Base-by-base conservation (phyloP, 2,329 filamentous ascomycete species). In the Penicillium sp. region DNA sequence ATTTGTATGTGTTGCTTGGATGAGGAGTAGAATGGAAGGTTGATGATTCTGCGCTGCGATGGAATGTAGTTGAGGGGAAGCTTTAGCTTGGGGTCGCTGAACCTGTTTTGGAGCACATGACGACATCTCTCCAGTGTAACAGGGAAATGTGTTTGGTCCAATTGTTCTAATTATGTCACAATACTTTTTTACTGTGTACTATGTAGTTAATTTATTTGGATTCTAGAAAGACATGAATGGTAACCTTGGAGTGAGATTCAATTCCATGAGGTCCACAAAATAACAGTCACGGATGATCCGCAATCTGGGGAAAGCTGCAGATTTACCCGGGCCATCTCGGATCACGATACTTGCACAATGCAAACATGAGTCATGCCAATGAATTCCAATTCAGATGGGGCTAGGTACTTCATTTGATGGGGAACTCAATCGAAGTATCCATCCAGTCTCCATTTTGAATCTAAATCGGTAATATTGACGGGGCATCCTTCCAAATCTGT, bases 101-200 rank as follows among this genome's bases (percentile, higher is more conserved):
- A 50, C 47, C 47, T 50, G 47, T 50, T 50, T 50, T 46, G 36
- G 36, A 13, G 47, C 47, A 46, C 41, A 50, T 50, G 47, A 50
- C 47, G 47, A 50, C 47, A 46, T 28, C 28, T 43, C 14, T 19
- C 13, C 27, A 13, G 29, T 45, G 41, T 27, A 13, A 38, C 46
- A 36, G 25, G 29, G 25, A 31, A 10, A 10, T 28, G n/a, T 34
- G 22, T 6, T 25, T 25, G 22, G 4, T 25, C 22, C 4, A 25
- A 25, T 25, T 25, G 5, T 25, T 25, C 22, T 25, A 8, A 25
- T 25, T 6, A 25, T 25, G n/a, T 33, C 13, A 33, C 8, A 3
- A 14, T 33, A n/a, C 6, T 33, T n/a, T n/a, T n/a, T n/a, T n/a
- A n/a, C n/a, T n/a, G n/a, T n/a, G n/a, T n/a, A n/a, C n/a, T n/a